Conservation (phyloP, 768 basidiomycete species). For the Paxillus ammoniavirescens region DNA sequence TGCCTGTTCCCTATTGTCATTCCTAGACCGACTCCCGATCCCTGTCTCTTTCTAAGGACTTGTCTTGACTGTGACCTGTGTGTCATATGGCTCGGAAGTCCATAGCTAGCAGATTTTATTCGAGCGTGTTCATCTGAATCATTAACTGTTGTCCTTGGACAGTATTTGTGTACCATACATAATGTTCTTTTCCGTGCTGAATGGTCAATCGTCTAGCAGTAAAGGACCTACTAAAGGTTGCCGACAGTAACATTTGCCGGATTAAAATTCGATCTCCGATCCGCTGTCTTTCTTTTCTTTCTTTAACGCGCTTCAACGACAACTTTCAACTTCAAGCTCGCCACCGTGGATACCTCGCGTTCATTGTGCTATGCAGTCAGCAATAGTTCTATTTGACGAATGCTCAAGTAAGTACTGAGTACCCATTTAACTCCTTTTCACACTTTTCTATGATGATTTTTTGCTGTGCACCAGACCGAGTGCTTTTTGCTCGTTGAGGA, state of each 20-base stretch:
- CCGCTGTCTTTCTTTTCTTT: no score
- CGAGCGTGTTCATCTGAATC: background rate
- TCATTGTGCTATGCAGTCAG: no score
- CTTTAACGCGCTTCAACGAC: no score
- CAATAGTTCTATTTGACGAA: background rate
- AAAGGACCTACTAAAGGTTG: no score
- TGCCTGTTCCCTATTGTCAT: conserved; percentile 2
- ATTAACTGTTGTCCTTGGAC: background rate
- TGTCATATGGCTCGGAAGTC: conserved; percentile 10
- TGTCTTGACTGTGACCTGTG: conserved; percentile 7
- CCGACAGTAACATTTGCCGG: no score
- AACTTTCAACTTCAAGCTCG: background rate
- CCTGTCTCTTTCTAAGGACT: background rate
- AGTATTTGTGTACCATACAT: background rate
- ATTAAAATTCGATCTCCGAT: no score
- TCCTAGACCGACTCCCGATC: background rate
- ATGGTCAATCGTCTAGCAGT: no score
- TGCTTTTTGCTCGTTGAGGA: conserved; percentile 33
- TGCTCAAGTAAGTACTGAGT: conserved; percentile 4
- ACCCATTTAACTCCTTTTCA: background rate
- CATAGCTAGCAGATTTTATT: background rate
- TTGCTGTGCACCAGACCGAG: conserved; percentile 39
- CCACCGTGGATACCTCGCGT: background rate
- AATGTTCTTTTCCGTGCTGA: background rate
- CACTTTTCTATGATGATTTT: conserved; percentile 26